These are phyloP conservation scores for Geranomyces variabilis DNA, from an alignment of 192 early-diverging fungal species.

Conservation along the genomic window DNA sequence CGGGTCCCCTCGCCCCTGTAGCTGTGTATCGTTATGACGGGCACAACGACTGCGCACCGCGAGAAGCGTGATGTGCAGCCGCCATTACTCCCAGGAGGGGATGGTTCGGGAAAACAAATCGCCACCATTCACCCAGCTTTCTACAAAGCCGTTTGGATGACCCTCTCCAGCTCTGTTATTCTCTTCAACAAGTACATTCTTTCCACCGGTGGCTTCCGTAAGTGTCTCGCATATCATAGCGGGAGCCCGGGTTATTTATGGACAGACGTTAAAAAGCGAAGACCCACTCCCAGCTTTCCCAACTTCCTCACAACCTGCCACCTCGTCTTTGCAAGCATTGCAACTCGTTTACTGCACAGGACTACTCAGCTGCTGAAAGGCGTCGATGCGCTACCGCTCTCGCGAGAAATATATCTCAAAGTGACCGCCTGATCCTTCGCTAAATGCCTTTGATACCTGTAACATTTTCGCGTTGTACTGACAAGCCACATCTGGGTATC, in stretches of 20 bases:
- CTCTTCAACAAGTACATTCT: slow-evolving; percentile 32
- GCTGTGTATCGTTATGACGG: no score
- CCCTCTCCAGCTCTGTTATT: slow-evolving; percentile 15
- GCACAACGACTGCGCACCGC: no score
- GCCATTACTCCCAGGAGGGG: no score
- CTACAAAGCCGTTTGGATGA: slow-evolving; percentile 1
- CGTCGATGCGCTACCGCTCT: not conserved
- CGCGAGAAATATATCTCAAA: not conserved
- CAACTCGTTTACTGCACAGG: slow-evolving; percentile 54
- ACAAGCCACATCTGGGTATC: no score
- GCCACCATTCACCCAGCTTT: not conserved
- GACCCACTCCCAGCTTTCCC: slow-evolving; percentile 29
- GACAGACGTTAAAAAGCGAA: no score
- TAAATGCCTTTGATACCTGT: no score
- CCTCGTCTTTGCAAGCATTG: slow-evolving; percentile 45
- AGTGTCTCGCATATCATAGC: not conserved
- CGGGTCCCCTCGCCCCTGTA: no score
- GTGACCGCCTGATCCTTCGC: no score
- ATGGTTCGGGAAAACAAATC: no score
- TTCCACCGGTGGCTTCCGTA: slow-evolving; percentile 15
- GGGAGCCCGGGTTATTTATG: no score
- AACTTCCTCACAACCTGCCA: slow-evolving; percentile 44
- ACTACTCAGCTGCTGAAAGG: not conserved
- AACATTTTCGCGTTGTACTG: no score
- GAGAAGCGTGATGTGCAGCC: no score